Evolutionary conservation across 805 yeast species (phyloP).

Genomic region (Blastobotrys attinorum): DNA sequence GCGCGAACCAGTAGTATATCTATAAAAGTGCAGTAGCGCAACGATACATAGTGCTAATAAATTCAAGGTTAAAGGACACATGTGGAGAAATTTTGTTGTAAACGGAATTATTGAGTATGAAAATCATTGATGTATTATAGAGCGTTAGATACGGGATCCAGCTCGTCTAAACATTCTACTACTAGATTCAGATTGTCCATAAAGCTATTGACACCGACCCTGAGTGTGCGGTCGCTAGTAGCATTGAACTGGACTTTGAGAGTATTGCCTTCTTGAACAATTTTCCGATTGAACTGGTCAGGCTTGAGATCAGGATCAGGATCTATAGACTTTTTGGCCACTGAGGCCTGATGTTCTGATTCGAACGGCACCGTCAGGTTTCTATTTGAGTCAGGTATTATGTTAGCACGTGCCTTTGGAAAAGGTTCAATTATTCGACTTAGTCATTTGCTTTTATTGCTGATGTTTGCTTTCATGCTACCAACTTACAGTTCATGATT

Average conservation of each 20-base stretch:
- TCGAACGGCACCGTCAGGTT: slow-evolving; percentile 56
- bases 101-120: not conserved
- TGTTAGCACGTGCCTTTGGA: too few relatives aligned
- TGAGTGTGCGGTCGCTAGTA: slow-evolving; percentile 60
- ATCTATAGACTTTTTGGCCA: slow-evolving; percentile 50
- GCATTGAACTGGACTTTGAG: slow-evolving; percentile 49
- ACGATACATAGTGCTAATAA: too few relatives aligned
- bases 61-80: too few relatives aligned
- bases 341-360: slow-evolving; percentile 47
- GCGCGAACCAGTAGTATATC: too few relatives aligned
- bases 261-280: slow-evolving; percentile 29
- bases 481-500: too few relatives aligned
- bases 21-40: too few relatives aligned
- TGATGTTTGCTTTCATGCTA: too few relatives aligned
- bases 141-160: slow-evolving; percentile 24
- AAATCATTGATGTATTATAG: too few relatives aligned
- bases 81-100: too few relatives aligned
- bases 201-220: slow-evolving; percentile 79
- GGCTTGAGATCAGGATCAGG: slow-evolving; percentile 82
- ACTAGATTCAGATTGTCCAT: slow-evolving; percentile 70
- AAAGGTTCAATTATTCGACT: too few relatives aligned
- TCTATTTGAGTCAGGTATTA: not conserved
- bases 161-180: slow-evolving; percentile 72
- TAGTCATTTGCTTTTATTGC: too few relatives aligned
- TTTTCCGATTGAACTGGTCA: slow-evolving; percentile 49